Percentiles rank a stretch among this genome's conserved stretches.
These are phyloP conservation scores for Mimosa bimucronata DNA, from an alignment of 306 rosid genomes.

Conservation along the genomic window DNA sequence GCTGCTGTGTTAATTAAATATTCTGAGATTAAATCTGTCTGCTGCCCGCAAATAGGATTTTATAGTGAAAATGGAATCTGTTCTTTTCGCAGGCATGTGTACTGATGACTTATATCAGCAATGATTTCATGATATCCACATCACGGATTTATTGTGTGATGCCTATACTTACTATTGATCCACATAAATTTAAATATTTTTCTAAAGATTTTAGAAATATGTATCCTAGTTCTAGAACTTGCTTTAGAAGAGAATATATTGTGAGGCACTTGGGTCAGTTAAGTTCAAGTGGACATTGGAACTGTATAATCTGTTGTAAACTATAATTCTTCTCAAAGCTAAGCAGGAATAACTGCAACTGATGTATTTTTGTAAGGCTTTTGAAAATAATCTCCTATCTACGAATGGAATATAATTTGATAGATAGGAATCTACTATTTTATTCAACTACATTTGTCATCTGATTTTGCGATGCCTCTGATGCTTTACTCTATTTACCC, in stretches of 20 bases:
- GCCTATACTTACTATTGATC: background rate
- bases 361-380: background rate
- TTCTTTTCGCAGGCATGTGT: background rate
- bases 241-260: background rate
- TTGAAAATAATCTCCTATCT: background rate
- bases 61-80: background rate
- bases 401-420: conserved; percentile 1
- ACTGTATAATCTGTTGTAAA: conserved; percentile 11
- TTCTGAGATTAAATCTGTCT: conserved; percentile 31
- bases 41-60: background rate
- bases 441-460: conserved; percentile 9
- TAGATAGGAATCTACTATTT: conserved; percentile 18
- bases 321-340: conserved; percentile 10
- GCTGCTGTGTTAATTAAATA: conserved; percentile 2
- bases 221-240: background rate
- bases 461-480: conserved; percentile 20
- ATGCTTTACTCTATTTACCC: conserved; percentile 25
- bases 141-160: conserved; percentile 10
- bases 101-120: background rate
- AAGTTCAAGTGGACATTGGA: background rate
- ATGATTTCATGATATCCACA: background rate
- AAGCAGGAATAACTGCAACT: background rate
- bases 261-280: background rate
- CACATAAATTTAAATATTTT: background rate
- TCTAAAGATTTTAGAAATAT: background rate